These are phyloP conservation scores for Daldinia childiae DNA, from an alignment of 495 filamentous ascomycete species.

Conservation along the genomic window DNA sequence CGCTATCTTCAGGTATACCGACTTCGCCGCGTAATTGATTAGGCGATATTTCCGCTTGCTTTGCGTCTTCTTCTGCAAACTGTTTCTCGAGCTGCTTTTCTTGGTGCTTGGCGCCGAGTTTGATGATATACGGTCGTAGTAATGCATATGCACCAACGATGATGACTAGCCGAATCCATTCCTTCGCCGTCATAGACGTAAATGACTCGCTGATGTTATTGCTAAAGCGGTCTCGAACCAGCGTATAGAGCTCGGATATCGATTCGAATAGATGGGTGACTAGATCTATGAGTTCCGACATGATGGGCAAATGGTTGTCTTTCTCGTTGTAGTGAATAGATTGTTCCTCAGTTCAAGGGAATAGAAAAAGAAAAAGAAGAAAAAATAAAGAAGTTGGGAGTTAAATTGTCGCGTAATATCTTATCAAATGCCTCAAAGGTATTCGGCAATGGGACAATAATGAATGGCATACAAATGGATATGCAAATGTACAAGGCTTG, in stretches of 20 bases:
- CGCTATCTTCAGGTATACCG: slow-evolving; percentile 65
- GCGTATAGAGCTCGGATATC: slow-evolving; percentile 36
- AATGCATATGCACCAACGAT: slow-evolving; percentile 70
- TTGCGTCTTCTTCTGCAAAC: slow-evolving; percentile 50
- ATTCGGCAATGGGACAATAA: background rate
- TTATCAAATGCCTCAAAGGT: background rate
- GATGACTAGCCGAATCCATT: slow-evolving; percentile 70
- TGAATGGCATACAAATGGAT: slow-evolving; percentile 1
- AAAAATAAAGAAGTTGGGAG: background rate
- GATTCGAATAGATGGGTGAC: slow-evolving; percentile 42
- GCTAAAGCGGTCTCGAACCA: slow-evolving; percentile 55
- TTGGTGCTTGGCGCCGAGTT: slow-evolving; percentile 55
- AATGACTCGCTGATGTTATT: slow-evolving; percentile 67
- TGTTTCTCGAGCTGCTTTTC: slow-evolving; percentile 57
- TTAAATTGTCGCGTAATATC: background rate
- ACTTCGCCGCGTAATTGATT: slow-evolving; percentile 63
- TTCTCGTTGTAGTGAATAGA: background rate
- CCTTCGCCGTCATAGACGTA: slow-evolving; percentile 60
- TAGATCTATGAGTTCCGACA: slow-evolving; percentile 51
- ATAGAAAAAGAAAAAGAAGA: background rate
- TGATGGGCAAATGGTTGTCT: slow-evolving; percentile 28
- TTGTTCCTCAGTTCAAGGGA: background rate
- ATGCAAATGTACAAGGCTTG: slow-evolving; percentile 1
- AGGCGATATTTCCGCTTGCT: slow-evolving; percentile 53
- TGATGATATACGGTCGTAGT: slow-evolving; percentile 71